Base-by-base conservation (phyloP, 1,139 yeast genomes). In the Pichia sp. region DNA sequence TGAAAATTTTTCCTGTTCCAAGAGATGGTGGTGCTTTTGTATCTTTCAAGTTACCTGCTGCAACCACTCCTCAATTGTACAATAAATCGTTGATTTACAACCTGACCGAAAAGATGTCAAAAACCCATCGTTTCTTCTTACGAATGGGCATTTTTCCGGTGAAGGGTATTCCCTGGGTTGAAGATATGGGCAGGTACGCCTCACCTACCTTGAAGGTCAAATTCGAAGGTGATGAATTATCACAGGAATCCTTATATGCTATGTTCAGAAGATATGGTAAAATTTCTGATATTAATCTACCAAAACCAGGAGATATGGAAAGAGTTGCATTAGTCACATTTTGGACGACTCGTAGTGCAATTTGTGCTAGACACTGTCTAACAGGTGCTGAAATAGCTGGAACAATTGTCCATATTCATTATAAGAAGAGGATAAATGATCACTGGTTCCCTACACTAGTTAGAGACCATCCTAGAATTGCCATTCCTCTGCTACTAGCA, bases 21-120 rank as follows among this genome's bases (percentile, higher is more conserved):
- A 73, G 96, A 59, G 99, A 93, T 66, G 96, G 97, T 52, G 98
- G 98, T 46, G 97, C 90, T 0, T 92, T 93, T 75, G 93, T 88
- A 38, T 86, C 86, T 61, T 87, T 85, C 64, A 72, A 73, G 47
- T 80, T 85, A 7, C 92, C 95, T 0, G 72, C 71, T 2, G 75
- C 71, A 3, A 70, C 72, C 49, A 71, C 79, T 2, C 69, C 78
- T 4, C 77, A 80, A 47, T 81, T 80, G 26, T 75, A 85, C 53
- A 79, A 82, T 53, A 66, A 75, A 5, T 68, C 71, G 54, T 74
- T 87, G 36, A 80, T 78, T 55, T 65, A 71, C 51, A 84, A 84
- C 58, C 76, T 85, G 2, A 65, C 69, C 13, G 54, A 59, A 11
- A 70, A 73, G 40, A 59, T 65, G 63, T 63, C 57, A 44, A 62